Conservation (phyloP, 1,139 yeast genomes). For the Candida sanyaensis region DNA sequence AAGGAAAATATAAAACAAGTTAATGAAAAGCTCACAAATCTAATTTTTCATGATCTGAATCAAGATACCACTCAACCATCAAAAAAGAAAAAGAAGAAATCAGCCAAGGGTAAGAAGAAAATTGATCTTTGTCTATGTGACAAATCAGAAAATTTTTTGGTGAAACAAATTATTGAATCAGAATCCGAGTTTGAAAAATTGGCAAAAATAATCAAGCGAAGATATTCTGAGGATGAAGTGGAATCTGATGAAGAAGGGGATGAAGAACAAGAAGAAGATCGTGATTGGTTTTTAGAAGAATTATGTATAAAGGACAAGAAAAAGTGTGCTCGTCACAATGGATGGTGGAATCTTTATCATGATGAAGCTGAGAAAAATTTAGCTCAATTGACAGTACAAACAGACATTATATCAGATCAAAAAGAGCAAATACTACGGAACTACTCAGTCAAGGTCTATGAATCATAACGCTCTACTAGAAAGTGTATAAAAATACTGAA, state of each 20-base stretch:
- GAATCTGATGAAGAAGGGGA: conserved; percentile 13
- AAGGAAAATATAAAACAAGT: conserved; percentile 39
- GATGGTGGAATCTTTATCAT: conserved; percentile 60
- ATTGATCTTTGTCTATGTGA: conserved; percentile 37
- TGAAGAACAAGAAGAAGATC: conserved; percentile 14
- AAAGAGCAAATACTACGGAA: conserved; percentile 27
- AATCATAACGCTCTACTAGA: conserved; percentile 11
- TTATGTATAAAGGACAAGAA: conserved; percentile 64
- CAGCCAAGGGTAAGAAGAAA: conserved; percentile 26
- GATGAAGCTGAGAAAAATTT: conserved; percentile 44
- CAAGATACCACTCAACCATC: conserved; percentile 12
- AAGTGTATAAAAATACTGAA: too few species aligned
- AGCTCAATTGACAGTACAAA: conserved; percentile 24
- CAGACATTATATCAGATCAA: conserved; percentile 25
- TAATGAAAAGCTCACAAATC: conserved; percentile 32
- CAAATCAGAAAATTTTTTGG: conserved; percentile 15
- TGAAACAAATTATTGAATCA: conserved; percentile 17
- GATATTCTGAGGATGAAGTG: conserved; percentile 3
- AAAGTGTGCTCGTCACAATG: conserved; percentile 65
- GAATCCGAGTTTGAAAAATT: conserved; percentile 18
- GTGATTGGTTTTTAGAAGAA: conserved; percentile 21
- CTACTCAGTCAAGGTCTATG: conserved; percentile 39
- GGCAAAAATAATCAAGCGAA: conserved; percentile 1
- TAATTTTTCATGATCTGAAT: conserved; percentile 15
- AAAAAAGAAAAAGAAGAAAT: conserved; percentile 22